Base-by-base conservation (phyloP, 2,329 filamentous ascomycete genomes). In the Aspergillus glaucus region DNA sequence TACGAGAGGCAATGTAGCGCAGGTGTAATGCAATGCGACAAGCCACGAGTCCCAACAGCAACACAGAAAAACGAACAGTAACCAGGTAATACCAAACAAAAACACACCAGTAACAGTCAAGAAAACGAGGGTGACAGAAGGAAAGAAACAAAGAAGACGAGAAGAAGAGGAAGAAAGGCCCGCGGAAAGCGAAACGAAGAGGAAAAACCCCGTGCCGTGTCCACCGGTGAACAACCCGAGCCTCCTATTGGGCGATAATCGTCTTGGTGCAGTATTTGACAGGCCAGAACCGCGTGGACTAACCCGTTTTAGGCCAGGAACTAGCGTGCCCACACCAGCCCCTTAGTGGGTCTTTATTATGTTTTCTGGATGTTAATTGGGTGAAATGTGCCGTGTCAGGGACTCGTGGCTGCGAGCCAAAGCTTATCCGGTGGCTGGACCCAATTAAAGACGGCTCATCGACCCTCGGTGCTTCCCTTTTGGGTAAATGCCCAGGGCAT, bases 341-440 rank as follows among this genome's bases (percentile, higher is more conserved):
- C 41, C 41, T 43, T n/a, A 43, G 24, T 19, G 41, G 41, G 21
- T 6, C n/a, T 43, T 7, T n/a, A 43, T 43, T 28, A 3, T 15
- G 7, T n/a, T 43, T 12, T 4, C 2, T 5, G 40, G 1, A 9
- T 5, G 6, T 7, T 28, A 1, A 43, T 43, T 43, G 21, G 40
- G 1, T 10, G 3, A 22, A 14, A 2, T 26, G 19, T n/a, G 41
- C 41, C 41, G 41, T 43, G 41, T 43, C 41, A 43, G 41, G 50
- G 47, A 47, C 37, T 55, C 52, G 54, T 19, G 26, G 37, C 19
- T 30, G 55, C 43, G 47, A 54, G 56, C 55, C 52, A 19, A 39
- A 39, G 36, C 36, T 39, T 39, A 19, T 39, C 36, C n/a, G 36
- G 36, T 15, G 19, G n/a, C 12, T 39, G n/a, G 8, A 15, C 8